These are phyloP conservation scores for Maudiozyma saulgeensis DNA, from an alignment of 805 yeast species.

Conservation along the genomic window DNA sequence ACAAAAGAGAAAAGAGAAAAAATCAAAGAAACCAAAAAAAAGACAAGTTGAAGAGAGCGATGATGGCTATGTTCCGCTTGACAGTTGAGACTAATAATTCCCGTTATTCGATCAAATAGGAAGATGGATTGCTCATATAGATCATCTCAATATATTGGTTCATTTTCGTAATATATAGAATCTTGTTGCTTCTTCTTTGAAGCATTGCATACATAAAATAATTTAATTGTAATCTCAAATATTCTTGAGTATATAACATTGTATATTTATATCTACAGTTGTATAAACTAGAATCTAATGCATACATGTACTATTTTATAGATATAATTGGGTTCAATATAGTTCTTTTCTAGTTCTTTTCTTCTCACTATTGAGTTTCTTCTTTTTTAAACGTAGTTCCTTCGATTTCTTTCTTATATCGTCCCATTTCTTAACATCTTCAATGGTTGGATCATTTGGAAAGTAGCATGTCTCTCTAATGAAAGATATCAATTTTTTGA, in stretches of 20 bases:
- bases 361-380: constrained; percentile 31
- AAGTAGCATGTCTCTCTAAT: constrained; percentile 40
- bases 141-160: not conserved
- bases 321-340: not conserved
- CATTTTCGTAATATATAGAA: too few species aligned
- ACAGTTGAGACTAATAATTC: too few species aligned
- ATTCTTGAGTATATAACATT: not conserved
- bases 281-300: not conserved
- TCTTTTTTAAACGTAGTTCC: constrained; percentile 29
- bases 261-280: not conserved
- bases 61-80: not conserved
- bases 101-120: too few species aligned
- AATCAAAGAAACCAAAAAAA: not conserved
- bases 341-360: constrained; percentile 19
- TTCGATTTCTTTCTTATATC: constrained; percentile 27
- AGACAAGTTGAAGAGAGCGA: not conserved
- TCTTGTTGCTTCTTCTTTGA: too few species aligned
- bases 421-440: constrained; percentile 44
- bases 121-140: not conserved
- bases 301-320: not conserved
- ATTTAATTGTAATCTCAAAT: not conserved
- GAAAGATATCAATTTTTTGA: constrained; percentile 45
- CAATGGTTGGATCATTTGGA: constrained; percentile 38
- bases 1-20: constrained; percentile 7
- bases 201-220: too few species aligned